Evolutionary conservation across 768 basidiomycete species (phyloP), one percentile per base, ranked within the genome.

Genomic region (Macrolepiota fuliginosa): DNA sequence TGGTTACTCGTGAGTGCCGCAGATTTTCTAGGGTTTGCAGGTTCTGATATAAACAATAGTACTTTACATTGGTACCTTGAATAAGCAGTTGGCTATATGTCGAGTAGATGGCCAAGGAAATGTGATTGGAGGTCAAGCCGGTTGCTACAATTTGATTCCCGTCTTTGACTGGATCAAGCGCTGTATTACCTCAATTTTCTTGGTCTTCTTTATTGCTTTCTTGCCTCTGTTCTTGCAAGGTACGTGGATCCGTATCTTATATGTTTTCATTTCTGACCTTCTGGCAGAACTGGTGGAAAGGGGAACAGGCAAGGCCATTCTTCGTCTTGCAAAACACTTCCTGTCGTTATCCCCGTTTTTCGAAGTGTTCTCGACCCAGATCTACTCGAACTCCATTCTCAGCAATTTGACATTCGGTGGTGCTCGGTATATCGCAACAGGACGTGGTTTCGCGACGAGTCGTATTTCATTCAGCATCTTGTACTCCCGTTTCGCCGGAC

Each of bases 101-200:
- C 83, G 85, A 73, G 85, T 90, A 45, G 94, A 96, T 76, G 85
- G 90, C 37, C 79, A 83, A 59, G 87, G 89, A 54, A 90, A 94
- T 66, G 87, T 90, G 51, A 78, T 94, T 37, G 83, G 84, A 19
- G 94, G 92, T 32, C 95, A 96, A 72, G 84, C 87, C 53, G 96
- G 92, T 61, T 98, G 97, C 76, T 98, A 98, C 78, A 95, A 96
- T 74, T 87, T 98, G 54, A 87, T 91, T 58, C 96, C 96, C 22
- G 95, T 98, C 54, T 98, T 96, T 73, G 91, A 94, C 69, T 99
- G 97, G 97, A 95, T 98, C 73, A 89, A 91, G 73, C 93, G 95
- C 60, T 97, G 92, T 74, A 94, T 99, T 71, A 77, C 96, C 65
- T 96, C 95, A 58, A 98, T 99, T 68, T 98, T 98, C 85, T 83